Conservation (phyloP, 495 filamentous ascomycete genomes). For the Penicillium alfredii region DNA sequence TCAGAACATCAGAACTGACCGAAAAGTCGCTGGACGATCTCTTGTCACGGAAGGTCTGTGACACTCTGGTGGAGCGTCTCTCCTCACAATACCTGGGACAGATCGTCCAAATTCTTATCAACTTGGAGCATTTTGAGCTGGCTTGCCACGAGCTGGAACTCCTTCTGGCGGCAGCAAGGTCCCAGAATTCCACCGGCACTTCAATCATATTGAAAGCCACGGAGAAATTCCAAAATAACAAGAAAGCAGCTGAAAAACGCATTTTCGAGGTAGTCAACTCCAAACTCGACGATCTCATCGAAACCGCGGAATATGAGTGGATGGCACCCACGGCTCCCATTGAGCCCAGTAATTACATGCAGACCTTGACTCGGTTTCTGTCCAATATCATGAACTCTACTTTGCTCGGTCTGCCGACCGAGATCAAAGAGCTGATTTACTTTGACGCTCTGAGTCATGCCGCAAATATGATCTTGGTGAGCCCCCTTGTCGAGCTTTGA, state of each 20-base stretch:
- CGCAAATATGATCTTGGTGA: constrained; percentile 74
- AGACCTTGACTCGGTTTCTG: constrained; percentile 86
- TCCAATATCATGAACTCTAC: constrained; percentile 95
- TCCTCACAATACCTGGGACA: constrained; percentile 91
- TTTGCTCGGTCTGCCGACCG: constrained; percentile 79
- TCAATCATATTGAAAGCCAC: constrained; percentile 74
- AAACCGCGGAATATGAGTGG: constrained; percentile 97
- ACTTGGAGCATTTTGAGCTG: constrained; percentile 91
- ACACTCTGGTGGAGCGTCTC: constrained; percentile 79
- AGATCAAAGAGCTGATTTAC: constrained; percentile 96
- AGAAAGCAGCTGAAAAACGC: constrained; percentile 92
- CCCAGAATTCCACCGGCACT: constrained; percentile 64
- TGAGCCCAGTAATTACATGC: constrained; percentile 87
- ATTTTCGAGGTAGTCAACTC: constrained; percentile 98
- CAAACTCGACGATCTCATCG: constrained; percentile 96
- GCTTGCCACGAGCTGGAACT: constrained; percentile 84
- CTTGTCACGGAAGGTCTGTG: constrained; percentile 82
- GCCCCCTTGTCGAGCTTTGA: constrained; percentile 15
- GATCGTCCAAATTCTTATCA: constrained; percentile 97
- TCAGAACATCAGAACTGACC: constrained; percentile 9
- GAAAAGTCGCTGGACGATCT: constrained; percentile 75
- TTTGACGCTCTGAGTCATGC: constrained; percentile 93
- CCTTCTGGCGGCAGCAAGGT: constrained; percentile 72
- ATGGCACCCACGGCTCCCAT: constrained; percentile 56
- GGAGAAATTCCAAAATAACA: constrained; percentile 77